Base-by-base conservation (phyloP, 108 stramenopile genomes). In the Chaetoceros tenuissimus region DNA sequence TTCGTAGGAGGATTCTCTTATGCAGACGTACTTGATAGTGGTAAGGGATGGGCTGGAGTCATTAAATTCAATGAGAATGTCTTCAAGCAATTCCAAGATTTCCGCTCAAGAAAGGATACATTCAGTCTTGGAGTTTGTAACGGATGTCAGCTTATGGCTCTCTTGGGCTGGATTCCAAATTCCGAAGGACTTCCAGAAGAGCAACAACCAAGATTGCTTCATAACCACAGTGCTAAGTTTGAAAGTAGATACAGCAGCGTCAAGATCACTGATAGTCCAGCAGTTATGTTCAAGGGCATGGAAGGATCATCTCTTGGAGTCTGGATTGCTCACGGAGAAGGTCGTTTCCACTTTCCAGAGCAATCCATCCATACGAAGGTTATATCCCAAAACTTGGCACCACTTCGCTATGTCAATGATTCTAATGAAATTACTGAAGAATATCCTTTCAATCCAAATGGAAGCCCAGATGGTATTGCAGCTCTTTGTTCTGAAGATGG, bases 401-500 rank as follows among this genome's bases (percentile, higher is more conserved):
- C 96, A 8, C 59, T 98, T 49, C 94, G 95, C 31, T 99, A 95
- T 58, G 96, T 96, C 19, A 91, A 98, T 63, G 99, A 98, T 62
- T 65, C 56, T 23, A 93, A 94, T 64, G 75, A 84, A 40, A 69
- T 90, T 13, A 98, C 99, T 23, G 84, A 97, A 61, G 89, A 64
- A 29, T 99, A 99, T 68, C 99, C 99, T 5, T 93, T 96, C 80
- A 97, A 97, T 67, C 97, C 99, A 16, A 99, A 99, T 70, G 99
- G 99, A 28, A 96, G 96, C 60, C 94, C 96, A 3, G 85, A 75
- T 26, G 99, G 99, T 40, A 92, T 98, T 59, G 96, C 99, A 43
- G 99, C 94, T 17, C 75, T 99, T n/a, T 96, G 96, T 67, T 97
- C 97, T n/a, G 92, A 87, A 48, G 95, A 97, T 63, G 99, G 99